These are phyloP conservation scores for Nyssa sinensis DNA, from an alignment of 148 eudicot species.

Conservation along the genomic window DNA sequence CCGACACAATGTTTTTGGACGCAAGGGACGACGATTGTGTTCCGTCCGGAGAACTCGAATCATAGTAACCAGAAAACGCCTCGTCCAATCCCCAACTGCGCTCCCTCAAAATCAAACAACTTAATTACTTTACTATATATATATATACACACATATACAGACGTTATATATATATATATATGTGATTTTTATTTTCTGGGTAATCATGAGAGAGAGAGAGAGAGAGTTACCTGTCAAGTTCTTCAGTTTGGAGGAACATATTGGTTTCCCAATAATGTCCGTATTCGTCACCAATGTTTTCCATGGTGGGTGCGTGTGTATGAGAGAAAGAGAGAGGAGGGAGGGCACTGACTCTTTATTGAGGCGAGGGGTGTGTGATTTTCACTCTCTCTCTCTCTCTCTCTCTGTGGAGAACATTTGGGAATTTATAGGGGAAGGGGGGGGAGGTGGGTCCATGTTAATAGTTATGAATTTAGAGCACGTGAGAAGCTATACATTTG, in stretches of 20 bases:
- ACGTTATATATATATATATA: too few relatives aligned
- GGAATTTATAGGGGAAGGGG: background rate
- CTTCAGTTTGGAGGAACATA: constrained; percentile 49
- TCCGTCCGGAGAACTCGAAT: constrained; percentile 90
- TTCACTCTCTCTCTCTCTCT: background rate
- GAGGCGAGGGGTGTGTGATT: background rate
- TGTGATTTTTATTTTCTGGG: background rate
- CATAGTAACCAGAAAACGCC: constrained; percentile 54
- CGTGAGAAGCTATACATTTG: background rate
- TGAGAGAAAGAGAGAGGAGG: background rate
- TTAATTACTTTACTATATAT: too few relatives aligned
- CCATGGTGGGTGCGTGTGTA: constrained; percentile 33
- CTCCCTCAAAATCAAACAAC: background rate
- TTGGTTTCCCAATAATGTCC: constrained; percentile 63
- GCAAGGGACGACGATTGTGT: constrained; percentile 38
- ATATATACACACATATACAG: too few relatives aligned
- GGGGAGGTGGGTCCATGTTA: background rate
- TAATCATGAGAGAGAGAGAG: background rate
- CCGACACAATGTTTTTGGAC: constrained; percentile 75
- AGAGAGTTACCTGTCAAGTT: constrained; percentile 45
- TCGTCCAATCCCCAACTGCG: constrained; percentile 60
- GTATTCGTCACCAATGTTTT: constrained; percentile 42
- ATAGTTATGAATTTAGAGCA: background rate
- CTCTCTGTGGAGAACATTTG: background rate
- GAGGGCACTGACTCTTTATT: background rate